These are phyloP conservation scores for Acmispon strigosus DNA, from an alignment of 306 rosid genomes.

Conservation along the genomic window DNA sequence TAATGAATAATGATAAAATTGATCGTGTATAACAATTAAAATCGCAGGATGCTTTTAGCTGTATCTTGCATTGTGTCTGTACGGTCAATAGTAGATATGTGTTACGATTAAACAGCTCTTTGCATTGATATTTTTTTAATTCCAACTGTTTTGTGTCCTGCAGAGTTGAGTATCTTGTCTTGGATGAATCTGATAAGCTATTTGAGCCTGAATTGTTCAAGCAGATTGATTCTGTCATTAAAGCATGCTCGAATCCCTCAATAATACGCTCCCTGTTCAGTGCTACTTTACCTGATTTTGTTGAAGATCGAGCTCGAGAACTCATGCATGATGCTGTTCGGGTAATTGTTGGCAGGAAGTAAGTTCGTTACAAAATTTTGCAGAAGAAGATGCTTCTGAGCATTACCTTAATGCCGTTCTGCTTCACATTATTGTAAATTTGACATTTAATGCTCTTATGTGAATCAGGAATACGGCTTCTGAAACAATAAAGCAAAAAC, in stretches of 20 bases:
- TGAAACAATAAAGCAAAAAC: conserved; percentile 71
- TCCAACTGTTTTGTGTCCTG: conserved; percentile 22
- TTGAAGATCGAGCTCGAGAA: conserved; percentile 88
- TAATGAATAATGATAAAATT: not conserved
- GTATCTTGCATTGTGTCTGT: not conserved
- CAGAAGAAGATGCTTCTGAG: not conserved
- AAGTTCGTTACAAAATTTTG: conserved; percentile 30
- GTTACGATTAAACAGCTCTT: not conserved
- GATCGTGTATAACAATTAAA: not conserved
- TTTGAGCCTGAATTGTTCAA: conserved; percentile 82
- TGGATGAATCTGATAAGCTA: conserved; percentile 96
- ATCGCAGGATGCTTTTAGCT: not conserved
- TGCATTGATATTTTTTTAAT: conserved; percentile 14
- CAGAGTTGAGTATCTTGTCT: conserved; percentile 87
- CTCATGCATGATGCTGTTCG: conserved; percentile 97
- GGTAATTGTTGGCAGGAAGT: conserved; percentile 92
- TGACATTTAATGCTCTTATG: conserved; percentile 18
- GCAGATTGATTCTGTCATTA: conserved; percentile 73
- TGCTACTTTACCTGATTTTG: conserved; percentile 92
- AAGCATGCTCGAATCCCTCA: conserved; percentile 94
- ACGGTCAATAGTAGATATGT: not conserved
- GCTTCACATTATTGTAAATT: not conserved
- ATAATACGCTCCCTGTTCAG: conserved; percentile 79
- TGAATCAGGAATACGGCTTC: conserved; percentile 83
- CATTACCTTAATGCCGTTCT: not conserved